Base-by-base conservation (phyloP, 768 basidiomycete genomes). In the Porpolomopsis calyptriformis region DNA sequence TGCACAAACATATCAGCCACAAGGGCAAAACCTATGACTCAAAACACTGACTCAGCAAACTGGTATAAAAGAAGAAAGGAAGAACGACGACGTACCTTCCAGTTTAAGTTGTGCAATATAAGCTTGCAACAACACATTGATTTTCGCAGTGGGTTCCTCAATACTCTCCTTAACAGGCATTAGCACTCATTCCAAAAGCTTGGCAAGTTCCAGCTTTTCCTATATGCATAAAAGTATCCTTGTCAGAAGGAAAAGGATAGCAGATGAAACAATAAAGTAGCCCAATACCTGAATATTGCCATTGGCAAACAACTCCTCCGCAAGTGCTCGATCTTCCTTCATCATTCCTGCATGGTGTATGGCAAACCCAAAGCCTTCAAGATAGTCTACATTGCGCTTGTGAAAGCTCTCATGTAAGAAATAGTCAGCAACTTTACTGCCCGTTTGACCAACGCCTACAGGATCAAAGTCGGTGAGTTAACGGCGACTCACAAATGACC, bases 341-440 rank as follows among this genome's bases (percentile, higher is more conserved):
- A 82, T 73, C 92, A 99, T 96, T 20, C 96, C 94, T 9, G 96
- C 94, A 55, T 99, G 96, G 61, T 98, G 96, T 47, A 97, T 94
- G 40, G 83, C 94, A n/a, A n/a, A n/a, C n/a, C n/a, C n/a, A n/a
- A n/a, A n/a, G 69, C 85, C 0, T 96, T 98, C 78, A 99, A 99
- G 67, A 85, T 96, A 45, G 80, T 99, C 53, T 99, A 98, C 61
- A 80, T 99, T 43, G 94, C 96, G 0, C 96, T 94, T 2, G 98
- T 99, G 96, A 99, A 99, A 63, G 96, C 94, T 2, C 77, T 99
- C 48, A 94, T 99, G 0, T 94, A 98, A 59, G 96, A 99, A 64
- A 92, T 94, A 83, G 96, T 98, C 49, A 87, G 90, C 52, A 94
- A 93, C 61, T 99, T 99, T 58, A 73, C 74, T 26, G 68, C 77